Evolutionary conservation across 2,329 filamentous ascomycete genomes (phyloP).

Genomic region (Colletotrichum eremochloae): DNA sequence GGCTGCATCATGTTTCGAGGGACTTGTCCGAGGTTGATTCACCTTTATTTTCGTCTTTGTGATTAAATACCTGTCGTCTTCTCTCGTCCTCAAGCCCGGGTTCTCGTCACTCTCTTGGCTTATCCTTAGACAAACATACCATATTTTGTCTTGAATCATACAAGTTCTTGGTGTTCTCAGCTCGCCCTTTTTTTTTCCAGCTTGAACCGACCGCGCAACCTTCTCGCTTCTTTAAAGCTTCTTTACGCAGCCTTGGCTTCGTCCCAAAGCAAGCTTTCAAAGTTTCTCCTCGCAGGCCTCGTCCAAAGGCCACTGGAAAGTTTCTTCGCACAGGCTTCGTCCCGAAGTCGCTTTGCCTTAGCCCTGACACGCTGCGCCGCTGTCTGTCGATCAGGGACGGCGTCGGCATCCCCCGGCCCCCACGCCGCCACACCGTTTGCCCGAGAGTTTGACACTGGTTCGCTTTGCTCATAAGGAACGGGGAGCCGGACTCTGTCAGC

Average conservation of each 20-base stretch:
- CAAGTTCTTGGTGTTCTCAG: neutral
- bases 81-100: neutral
- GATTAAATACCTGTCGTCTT: slow-evolving; percentile 32
- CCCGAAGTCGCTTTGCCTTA: slow-evolving; percentile 23
- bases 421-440: slow-evolving; percentile 36
- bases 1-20: slow-evolving; percentile 27
- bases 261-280: neutral
- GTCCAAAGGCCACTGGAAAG: neutral
- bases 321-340: slow-evolving; percentile 12
- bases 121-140: neutral
- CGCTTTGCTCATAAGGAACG: slow-evolving; percentile 24
- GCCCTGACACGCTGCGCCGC: slow-evolving; percentile 36
- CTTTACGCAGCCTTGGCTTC: neutral
- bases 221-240: neutral
- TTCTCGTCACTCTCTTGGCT: neutral
- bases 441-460: slow-evolving; percentile 36
- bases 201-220: slow-evolving; percentile 4
- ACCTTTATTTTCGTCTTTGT: slow-evolving; percentile 8
- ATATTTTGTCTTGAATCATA: neutral
- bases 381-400: slow-evolving; percentile 35
- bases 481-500: slow-evolving; percentile 35
- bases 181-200: neutral
- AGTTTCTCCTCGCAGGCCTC: too few species aligned
- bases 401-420: slow-evolving; percentile 12
- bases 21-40: slow-evolving; percentile 14